Conservation (phyloP, 129 eudicot genomes). For the Smallanthus sonchifolius region DNA sequence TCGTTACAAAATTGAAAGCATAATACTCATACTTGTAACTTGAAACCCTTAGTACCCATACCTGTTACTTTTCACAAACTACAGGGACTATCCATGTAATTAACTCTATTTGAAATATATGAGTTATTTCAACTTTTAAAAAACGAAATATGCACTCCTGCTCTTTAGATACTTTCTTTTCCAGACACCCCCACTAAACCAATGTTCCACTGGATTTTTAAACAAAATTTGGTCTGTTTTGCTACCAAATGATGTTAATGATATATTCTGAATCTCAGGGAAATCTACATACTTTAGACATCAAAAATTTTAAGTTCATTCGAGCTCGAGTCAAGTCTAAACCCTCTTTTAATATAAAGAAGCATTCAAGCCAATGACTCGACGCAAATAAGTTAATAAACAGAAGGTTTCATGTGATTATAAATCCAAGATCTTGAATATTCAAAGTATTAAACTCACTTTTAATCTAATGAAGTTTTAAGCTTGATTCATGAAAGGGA, state of each 20-base stretch:
- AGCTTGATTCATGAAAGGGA: conserved; percentile 3
- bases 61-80: no score
- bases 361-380: neutral
- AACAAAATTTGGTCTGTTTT: no score
- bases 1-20: no score
- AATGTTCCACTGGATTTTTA: neutral
- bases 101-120: no score
- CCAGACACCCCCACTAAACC: neutral
- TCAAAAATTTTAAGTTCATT: neutral
- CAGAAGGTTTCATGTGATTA: conserved; percentile 5
- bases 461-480: neutral
- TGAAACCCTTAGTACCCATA: no score
- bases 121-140: no score
- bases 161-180: neutral
- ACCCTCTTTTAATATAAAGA: neutral
- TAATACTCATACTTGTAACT: no score
- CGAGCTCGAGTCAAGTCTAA: neutral
- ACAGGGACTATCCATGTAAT: no score
- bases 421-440: conserved; percentile 17
- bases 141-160: neutral
- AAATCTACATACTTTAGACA: neutral
- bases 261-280: no score
- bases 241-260: no score
- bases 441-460: neutral
- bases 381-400: conserved; percentile 8